These are phyloP conservation scores for Excoecaria agallocha DNA, from an alignment of 345 rosid species.

Conservation along the genomic window DNA sequence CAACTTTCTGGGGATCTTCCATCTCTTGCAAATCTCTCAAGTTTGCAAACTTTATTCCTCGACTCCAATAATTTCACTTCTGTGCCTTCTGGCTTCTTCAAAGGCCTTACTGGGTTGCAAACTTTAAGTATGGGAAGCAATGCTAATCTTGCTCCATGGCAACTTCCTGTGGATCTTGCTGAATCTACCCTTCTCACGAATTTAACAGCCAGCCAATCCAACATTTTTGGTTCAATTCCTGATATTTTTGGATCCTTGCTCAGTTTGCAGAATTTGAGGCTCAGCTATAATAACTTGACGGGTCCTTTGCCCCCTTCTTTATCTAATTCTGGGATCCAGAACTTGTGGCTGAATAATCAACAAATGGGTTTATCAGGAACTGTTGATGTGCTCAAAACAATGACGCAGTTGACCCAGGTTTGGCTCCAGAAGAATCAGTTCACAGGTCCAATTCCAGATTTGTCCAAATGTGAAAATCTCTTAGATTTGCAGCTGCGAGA, in stretches of 20 bases:
- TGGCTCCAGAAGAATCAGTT: constrained; percentile 80
- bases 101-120: constrained; percentile 55
- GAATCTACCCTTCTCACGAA: constrained; percentile 41
- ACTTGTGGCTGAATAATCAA: constrained; percentile 76
- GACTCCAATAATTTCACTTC: constrained; percentile 59
- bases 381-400: constrained; percentile 51
- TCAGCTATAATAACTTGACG: constrained; percentile 76
- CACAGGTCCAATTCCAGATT: constrained; percentile 74
- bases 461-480: constrained; percentile 48
- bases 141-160: constrained; percentile 42
- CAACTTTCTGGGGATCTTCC: constrained; percentile 60
- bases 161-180: constrained; percentile 53
- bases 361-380: constrained; percentile 51
- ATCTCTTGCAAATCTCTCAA: constrained; percentile 48
- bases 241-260: constrained; percentile 51
- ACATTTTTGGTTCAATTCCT: constrained; percentile 55
- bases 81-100: constrained; percentile 50
- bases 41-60: constrained; percentile 42
- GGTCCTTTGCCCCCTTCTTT: constrained; percentile 66
- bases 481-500: constrained; percentile 78
- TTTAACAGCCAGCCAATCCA: constrained; percentile 41
- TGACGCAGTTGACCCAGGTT: constrained; percentile 59
- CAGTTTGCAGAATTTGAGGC: constrained; percentile 48
- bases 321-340: constrained; percentile 44
- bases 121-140: constrained; percentile 48